These are phyloP conservation scores for Salmacisia buchloeana DNA, from an alignment of 1,284 basidiomycete species.

Conservation along the genomic window DNA sequence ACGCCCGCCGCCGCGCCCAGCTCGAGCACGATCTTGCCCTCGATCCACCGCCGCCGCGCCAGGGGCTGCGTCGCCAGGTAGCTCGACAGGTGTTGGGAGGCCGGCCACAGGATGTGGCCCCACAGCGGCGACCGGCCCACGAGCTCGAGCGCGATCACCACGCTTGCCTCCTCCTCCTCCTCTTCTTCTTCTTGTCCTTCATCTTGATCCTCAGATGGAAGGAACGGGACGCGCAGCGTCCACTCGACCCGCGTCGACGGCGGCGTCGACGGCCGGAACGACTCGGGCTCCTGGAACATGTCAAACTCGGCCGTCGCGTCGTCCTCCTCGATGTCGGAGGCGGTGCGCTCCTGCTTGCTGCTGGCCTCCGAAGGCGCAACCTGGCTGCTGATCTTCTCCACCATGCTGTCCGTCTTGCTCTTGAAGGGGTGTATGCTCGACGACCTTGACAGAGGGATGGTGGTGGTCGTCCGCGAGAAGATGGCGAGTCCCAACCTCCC, in stretches of 20 bases:
- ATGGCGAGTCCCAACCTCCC: too few relatives aligned
- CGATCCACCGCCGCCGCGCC: conserved; percentile 53
- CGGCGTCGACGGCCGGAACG: conserved; percentile 44
- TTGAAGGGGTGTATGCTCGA: too few relatives aligned
- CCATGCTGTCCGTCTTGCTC: background rate
- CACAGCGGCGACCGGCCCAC: conserved; percentile 84
- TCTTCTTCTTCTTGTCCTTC: background rate
- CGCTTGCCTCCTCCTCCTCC: background rate
- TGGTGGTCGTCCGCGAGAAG: too few relatives aligned
- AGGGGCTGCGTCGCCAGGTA: conserved; percentile 43
- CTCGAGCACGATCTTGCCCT: conserved; percentile 65
- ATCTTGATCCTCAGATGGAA: conserved; percentile 22
- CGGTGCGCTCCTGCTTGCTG: background rate
- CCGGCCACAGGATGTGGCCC: conserved; percentile 76
- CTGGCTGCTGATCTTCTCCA: background rate
- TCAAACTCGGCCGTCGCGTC: conserved; percentile 19
- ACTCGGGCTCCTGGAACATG: conserved; percentile 45
- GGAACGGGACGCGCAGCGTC: background rate
- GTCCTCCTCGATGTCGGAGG: conserved; percentile 1
- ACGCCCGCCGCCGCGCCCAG: conserved; percentile 88
- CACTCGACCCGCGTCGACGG: conserved; percentile 19
- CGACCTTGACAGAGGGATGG: too few relatives aligned
- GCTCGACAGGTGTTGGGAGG: conserved; percentile 49
- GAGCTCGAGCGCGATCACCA: conserved; percentile 61
- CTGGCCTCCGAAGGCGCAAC: background rate